Conservation (phyloP, 2,329 filamentous ascomycete genomes). For the Emmonsiellopsis sp. region DNA sequence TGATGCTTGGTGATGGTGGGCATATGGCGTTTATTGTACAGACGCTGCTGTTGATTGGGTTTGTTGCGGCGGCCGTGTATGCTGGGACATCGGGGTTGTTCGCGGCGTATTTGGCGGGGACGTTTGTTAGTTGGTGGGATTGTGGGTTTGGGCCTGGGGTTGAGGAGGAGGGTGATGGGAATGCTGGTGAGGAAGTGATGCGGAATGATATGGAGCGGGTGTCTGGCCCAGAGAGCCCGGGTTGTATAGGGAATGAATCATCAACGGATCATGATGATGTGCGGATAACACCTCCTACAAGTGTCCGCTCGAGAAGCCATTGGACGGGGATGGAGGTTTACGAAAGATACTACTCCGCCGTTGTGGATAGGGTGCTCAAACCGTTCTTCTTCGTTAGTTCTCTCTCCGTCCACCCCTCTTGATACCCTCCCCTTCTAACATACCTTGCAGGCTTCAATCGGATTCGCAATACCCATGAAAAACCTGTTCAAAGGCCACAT, state of each 20-base stretch:
- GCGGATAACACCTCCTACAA: background rate
- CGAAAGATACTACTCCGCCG: slow-evolving; percentile 37
- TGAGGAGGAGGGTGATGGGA: background rate
- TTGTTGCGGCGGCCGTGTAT: slow-evolving; percentile 44
- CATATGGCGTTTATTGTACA: slow-evolving; percentile 34
- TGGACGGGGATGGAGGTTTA: slow-evolving; percentile 30
- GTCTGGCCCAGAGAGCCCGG: background rate
- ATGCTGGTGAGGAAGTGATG: background rate
- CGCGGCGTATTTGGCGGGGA: slow-evolving; percentile 50
- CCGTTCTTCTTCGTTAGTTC: slow-evolving; percentile 63
- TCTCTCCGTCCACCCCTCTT: no score
- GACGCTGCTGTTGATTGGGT: slow-evolving; percentile 35
- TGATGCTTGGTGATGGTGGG: slow-evolving; percentile 16
- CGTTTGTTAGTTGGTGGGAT: slow-evolving; percentile 44
- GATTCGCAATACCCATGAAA: slow-evolving; percentile 68
- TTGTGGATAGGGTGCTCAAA: slow-evolving; percentile 48
- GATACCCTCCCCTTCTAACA: background rate
- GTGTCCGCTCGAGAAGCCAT: background rate
- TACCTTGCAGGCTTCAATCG: slow-evolving; percentile 46
- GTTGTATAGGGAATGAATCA: no score
- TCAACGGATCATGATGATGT: background rate
- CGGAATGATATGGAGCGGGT: background rate
- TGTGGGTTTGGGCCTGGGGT: background rate
- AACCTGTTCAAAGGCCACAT: slow-evolving; percentile 56
- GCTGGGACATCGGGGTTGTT: slow-evolving; percentile 49